phyloP scores from a whole-genome alignment of 2,329 filamentous ascomycete species.

The Hypoxylon sp. region DNA sequence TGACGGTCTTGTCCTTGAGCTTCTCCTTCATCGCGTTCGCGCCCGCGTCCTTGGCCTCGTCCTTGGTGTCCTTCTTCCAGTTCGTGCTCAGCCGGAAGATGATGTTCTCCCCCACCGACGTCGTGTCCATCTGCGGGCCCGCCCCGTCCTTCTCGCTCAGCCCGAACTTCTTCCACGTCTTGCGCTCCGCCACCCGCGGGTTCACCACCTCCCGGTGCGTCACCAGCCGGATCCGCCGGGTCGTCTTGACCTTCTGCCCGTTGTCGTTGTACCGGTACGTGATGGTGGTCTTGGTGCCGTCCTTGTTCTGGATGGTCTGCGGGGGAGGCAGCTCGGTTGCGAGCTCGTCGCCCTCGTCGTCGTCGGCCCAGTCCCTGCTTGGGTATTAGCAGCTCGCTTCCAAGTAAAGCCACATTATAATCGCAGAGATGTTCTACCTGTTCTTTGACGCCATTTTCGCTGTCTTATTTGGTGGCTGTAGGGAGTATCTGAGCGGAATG shows the following conservation, averaged over 20 bases:
- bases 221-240: conserved; percentile 92
- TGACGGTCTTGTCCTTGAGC: conserved; percentile 99
- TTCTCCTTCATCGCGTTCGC: conserved; percentile 81
- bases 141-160: conserved; percentile 84
- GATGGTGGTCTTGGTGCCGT: conserved; percentile 96
- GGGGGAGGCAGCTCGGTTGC: conserved; percentile 79
- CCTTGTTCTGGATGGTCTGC: conserved; percentile 95
- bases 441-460: conserved; percentile 46
- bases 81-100: conserved; percentile 93
- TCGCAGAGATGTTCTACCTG: conserved; percentile 22
- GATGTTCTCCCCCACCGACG: conserved; percentile 96
- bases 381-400: conserved; percentile 17
- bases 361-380: conserved; percentile 88
- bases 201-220: conserved; percentile 94
- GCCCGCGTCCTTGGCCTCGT: conserved; percentile 80
- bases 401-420: background rate
- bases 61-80: conserved; percentile 91
- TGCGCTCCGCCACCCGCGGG: conserved; percentile 94
- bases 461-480: background rate
- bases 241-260: conserved; percentile 96
- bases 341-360: conserved; percentile 86
- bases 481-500: background rate
- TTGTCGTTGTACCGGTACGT: conserved; percentile 92
- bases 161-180: conserved; percentile 94
- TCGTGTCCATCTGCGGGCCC: conserved; percentile 90